phyloP scores from a whole-genome alignment of 805 yeast species.

The Wickerhamomyces strasburgensis region DNA sequence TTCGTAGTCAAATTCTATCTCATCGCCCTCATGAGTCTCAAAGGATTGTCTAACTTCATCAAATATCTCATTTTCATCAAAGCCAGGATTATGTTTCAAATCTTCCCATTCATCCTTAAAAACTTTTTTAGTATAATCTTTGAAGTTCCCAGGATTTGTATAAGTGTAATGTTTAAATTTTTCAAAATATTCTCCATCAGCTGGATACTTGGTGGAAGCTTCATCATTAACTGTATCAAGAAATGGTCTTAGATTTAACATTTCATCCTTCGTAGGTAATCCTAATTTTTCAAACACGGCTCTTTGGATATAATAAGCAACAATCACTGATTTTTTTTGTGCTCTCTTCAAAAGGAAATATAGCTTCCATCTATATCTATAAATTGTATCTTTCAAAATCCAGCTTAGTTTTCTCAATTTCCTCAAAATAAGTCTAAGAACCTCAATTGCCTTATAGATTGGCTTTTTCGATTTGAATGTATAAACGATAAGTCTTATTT shows the following conservation, averaged over 20 bases:
- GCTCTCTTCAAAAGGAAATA: slow-evolving; percentile 12
- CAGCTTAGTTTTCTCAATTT: slow-evolving; percentile 17
- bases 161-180: slow-evolving; percentile 13
- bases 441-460: slow-evolving; percentile 12
- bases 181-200: slow-evolving; percentile 18
- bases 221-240: slow-evolving; percentile 10
- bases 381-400: slow-evolving; percentile 18
- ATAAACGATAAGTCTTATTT: slow-evolving; percentile 10
- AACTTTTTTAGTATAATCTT: slow-evolving; percentile 3
- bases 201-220: slow-evolving; percentile 9
- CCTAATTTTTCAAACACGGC: slow-evolving; percentile 15
- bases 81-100: slow-evolving; percentile 2
- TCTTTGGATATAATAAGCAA: slow-evolving; percentile 14
- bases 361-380: slow-evolving; percentile 21
- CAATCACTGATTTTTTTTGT: slow-evolving; percentile 10
- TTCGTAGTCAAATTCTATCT: slow-evolving; percentile 12
- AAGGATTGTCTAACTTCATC: slow-evolving; percentile 3
- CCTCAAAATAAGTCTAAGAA: slow-evolving; percentile 13
- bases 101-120: neutral
- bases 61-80: neutral
- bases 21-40: slow-evolving; percentile 1
- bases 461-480: slow-evolving; percentile 12
- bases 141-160: slow-evolving; percentile 6
- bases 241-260: slow-evolving; percentile 4
- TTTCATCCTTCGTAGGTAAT: slow-evolving; percentile 9